Conservation (phyloP, 2,329 filamentous ascomycete genomes). For the Chaetomium strumarium region DNA sequence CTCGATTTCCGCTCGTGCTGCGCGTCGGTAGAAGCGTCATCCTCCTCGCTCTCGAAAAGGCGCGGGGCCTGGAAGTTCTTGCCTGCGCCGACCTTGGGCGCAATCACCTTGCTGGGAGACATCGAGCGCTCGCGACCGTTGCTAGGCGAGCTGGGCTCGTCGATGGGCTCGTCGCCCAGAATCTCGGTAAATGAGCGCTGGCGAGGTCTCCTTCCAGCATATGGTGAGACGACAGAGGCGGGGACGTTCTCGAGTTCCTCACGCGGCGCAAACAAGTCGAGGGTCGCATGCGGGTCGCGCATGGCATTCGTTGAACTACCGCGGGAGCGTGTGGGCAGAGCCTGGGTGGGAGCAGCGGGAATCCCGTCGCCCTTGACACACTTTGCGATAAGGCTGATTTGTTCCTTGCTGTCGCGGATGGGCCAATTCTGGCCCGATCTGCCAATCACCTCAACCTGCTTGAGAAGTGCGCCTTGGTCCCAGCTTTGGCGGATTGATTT, state of each 20-base stretch:
- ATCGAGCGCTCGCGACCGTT: slow-evolving; percentile 45
- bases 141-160: slow-evolving; percentile 32
- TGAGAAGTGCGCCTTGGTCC: slow-evolving; percentile 91
- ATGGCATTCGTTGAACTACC: slow-evolving; percentile 49
- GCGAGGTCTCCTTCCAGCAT: slow-evolving; percentile 51
- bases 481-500: slow-evolving; percentile 82
- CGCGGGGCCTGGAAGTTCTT: slow-evolving; percentile 60
- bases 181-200: slow-evolving; percentile 73
- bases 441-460: slow-evolving; percentile 90
- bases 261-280: slow-evolving; percentile 68
- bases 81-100: slow-evolving; percentile 48
- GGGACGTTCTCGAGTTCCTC: slow-evolving; percentile 51
- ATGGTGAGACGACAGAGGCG: slow-evolving; percentile 53
- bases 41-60: slow-evolving; percentile 55
- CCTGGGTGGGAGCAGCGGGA: slow-evolving; percentile 24
- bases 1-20: slow-evolving; percentile 35
- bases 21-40: slow-evolving; percentile 28
- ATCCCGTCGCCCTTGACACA: slow-evolving; percentile 47
- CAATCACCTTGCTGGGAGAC: slow-evolving; percentile 41
- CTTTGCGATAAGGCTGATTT: slow-evolving; percentile 67
- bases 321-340: slow-evolving; percentile 41
- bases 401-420: slow-evolving; percentile 79
- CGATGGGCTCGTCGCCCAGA: slow-evolving; percentile 47
- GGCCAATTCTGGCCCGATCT: slow-evolving; percentile 90
- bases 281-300: slow-evolving; percentile 62